A percentile compares a stretch with the other conserved stretches of the same genome.
phyloP scores from a whole-genome alignment of 1,284 basidiomycete species.

The Sphagnurus paluster region DNA sequence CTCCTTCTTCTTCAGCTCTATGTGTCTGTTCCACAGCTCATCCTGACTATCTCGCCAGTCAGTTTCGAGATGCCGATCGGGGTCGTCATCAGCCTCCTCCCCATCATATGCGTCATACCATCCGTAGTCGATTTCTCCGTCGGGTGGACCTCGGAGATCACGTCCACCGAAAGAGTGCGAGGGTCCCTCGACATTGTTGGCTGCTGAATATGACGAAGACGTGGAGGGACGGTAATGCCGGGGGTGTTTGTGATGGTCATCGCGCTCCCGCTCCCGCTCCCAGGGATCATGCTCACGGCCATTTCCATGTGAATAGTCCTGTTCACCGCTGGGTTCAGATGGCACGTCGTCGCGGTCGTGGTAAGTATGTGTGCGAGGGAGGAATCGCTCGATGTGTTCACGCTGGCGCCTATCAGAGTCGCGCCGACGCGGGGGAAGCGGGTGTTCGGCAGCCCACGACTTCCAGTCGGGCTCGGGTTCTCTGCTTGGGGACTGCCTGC shows the following conservation, averaged over 20 bases:
- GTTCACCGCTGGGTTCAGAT: conserved; percentile 4
- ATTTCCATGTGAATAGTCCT: conserved; percentile 10
- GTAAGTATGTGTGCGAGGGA: too few relatives aligned
- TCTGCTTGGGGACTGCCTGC: conserved; percentile 11
- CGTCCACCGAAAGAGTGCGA: conserved; percentile 21
- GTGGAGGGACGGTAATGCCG: conserved; percentile 15
- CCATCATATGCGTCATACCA: conserved; percentile 8
- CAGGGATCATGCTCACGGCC: conserved; percentile 14
- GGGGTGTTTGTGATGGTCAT: conserved; percentile 9
- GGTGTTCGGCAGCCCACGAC: conserved; percentile 12
- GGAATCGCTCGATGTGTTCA: conserved; percentile 12
- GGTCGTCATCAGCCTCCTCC: conserved; percentile 13
- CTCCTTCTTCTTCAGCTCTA: neutral
- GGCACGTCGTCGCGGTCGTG: conserved; percentile 12
- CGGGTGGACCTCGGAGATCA: conserved; percentile 3
- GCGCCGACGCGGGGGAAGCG: conserved; percentile 7
- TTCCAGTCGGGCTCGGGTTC: conserved; percentile 18
- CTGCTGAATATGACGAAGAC: conserved; percentile 18
- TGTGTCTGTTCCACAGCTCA: neutral
- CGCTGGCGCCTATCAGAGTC: conserved; percentile 9
- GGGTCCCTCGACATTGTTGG: conserved; percentile 12
- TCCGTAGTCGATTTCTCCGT: conserved; percentile 2
- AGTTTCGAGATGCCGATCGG: conserved; percentile 2
- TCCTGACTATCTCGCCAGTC: neutral
- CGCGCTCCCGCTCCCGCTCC: conserved; percentile 5